A percentile compares a stretch with the other conserved stretches of the same genome.
Conservation (phyloP, 1,139 yeast species). For the Yamadazyma oceani region DNA sequence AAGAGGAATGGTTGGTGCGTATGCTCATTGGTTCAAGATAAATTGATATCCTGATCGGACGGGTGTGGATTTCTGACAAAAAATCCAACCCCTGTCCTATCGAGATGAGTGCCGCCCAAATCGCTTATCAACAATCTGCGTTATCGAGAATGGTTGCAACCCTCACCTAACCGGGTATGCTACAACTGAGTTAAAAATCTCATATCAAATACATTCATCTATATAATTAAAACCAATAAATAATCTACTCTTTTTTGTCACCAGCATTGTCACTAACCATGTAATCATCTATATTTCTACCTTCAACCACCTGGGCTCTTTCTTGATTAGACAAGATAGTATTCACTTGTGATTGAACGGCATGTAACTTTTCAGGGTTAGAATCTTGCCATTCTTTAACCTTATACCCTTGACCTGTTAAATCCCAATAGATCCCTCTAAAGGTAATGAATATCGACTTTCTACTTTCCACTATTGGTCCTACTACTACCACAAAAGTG, state of each 20-base stretch:
- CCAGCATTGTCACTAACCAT: constrained; percentile 17
- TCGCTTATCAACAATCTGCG: no score
- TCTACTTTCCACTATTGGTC: constrained; percentile 70
- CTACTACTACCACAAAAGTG: constrained; percentile 54
- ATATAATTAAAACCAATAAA: not conserved
- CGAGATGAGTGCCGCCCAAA: constrained; percentile 1
- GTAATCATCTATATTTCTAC: constrained; percentile 28
- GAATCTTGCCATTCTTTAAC: constrained; percentile 69
- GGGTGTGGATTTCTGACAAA: constrained; percentile 1
- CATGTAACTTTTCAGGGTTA: constrained; percentile 70
- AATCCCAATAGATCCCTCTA: constrained; percentile 84
- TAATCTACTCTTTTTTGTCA: constrained; percentile 19
- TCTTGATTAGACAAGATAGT: constrained; percentile 29
- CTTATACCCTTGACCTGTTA: constrained; percentile 70
- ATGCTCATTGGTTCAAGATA: constrained; percentile 11
- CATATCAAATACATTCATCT: not conserved
- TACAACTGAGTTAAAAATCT: no score
- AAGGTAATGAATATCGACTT: constrained; percentile 58
- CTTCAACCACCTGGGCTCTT: constrained; percentile 29
- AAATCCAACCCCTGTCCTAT: constrained; percentile 4
- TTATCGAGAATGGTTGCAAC: no score
- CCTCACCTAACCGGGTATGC: not conserved
- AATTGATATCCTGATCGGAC: constrained; percentile 5
- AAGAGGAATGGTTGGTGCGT: not conserved
- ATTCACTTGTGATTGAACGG: constrained; percentile 58